Base-by-base conservation (phyloP, 192 early-diverging fungal species). In the Dispira parvispora region DNA sequence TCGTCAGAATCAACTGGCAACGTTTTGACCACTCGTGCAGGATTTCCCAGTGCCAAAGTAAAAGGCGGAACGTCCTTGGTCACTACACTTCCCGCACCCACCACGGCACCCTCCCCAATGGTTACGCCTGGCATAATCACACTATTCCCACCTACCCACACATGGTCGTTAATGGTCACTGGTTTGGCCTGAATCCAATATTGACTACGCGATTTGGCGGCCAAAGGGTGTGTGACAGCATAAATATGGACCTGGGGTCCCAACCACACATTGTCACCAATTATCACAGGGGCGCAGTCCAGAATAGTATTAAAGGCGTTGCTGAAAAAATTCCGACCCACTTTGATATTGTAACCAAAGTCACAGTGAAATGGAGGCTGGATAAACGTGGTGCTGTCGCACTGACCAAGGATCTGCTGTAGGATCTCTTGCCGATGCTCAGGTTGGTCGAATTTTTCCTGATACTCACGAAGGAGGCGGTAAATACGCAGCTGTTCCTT, bases 91-190 rank as follows among this genome's bases (percentile, higher is more conserved):
- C 91, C 92, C 8, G 90, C 94, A 11, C 80, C 88, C 52, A 89
- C 46, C 0, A 81, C 84, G 11, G 71, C 75, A 26, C 88, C 82
- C 61, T 90, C 72, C 4, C 94, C 94, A 64, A 97, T 86, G 0
- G 86, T 93, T 10, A 96, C 81, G 46, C 94, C 94, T 12, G 90
- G 85, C 68, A 84, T 72, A 47, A 96, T 83, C 11, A 86, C 80
- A 0, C 78, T 81, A 25, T 78, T 75, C 23, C 89, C 94, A 9
- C 94, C 92, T 38, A 97, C 71, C 92, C 91, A 95, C 38, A 87
- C 86, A 66, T 91, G 77, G 57, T 88, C 80, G 25, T 90, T 92
- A 61, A 97, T 96, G 68, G 62, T 66, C 61, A 80, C 47, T 16
- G 58, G 46, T 45, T 54, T 60, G 27, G 12, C 44, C 11, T 13